A percentile compares a stretch with the other conserved stretches of the same genome.
These are phyloP conservation scores for Calonectria leucothoes DNA, from an alignment of 2,329 filamentous ascomycete genomes.

Conservation along the genomic window DNA sequence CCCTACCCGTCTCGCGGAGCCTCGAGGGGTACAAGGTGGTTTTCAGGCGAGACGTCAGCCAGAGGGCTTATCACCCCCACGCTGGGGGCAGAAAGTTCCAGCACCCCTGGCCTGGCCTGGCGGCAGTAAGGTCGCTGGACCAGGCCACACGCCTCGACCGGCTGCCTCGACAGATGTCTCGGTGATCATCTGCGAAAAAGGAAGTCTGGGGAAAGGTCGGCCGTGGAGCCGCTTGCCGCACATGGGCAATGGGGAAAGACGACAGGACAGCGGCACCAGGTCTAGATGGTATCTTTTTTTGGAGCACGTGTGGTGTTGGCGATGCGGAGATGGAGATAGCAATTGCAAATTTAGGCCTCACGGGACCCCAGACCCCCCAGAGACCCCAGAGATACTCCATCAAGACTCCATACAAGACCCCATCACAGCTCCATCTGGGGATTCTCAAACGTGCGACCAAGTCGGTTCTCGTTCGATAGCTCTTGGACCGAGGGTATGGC, in stretches of 20 bases:
- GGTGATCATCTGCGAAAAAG: constrained; percentile 25
- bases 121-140: constrained; percentile 22
- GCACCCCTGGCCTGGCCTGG: constrained; percentile 28
- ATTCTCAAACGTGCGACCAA: not conserved
- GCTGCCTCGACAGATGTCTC: not conserved
- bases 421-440: constrained; percentile 9
- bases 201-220: constrained; percentile 38
- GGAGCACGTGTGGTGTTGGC: constrained; percentile 4
- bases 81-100: constrained; percentile 19
- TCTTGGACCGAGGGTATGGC: constrained; percentile 31
- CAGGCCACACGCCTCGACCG: constrained; percentile 6
- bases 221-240: constrained; percentile 33
- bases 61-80: constrained; percentile 37
- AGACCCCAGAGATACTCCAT: not conserved
- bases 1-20: constrained; percentile 28
- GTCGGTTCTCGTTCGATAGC: constrained; percentile 7
- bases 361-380: constrained; percentile 10
- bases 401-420: constrained; percentile 26
- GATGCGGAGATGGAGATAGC: constrained; percentile 17
- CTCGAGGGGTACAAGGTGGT: constrained; percentile 6
- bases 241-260: constrained; percentile 9
- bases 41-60: constrained; percentile 33
- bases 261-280: constrained; percentile 7
- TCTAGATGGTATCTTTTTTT: constrained; percentile 24
- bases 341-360: not conserved